Conservation (phyloP, 495 filamentous ascomycete species). For the Venustampulla echinocandica region DNA sequence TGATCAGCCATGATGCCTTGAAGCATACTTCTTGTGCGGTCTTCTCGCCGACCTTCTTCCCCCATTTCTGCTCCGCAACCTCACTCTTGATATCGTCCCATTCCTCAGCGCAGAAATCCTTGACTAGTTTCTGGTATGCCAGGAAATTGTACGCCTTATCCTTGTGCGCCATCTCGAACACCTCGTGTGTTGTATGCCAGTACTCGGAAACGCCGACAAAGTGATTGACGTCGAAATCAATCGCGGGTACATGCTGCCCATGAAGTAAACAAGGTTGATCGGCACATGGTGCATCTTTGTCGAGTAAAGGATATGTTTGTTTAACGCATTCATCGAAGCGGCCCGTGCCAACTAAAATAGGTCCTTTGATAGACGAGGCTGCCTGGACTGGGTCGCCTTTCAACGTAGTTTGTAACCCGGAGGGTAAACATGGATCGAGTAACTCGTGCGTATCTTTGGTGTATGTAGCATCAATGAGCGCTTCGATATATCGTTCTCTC, state of each 20-base stretch:
- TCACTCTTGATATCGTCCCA: slow-evolving; percentile 67
- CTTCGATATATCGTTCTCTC: slow-evolving; percentile 67
- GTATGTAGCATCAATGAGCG: slow-evolving; percentile 51
- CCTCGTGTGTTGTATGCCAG: slow-evolving; percentile 96
- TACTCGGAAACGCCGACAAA: slow-evolving; percentile 98
- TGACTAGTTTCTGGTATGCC: slow-evolving; percentile 79
- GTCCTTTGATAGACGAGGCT: slow-evolving; percentile 22
- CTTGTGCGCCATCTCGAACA: slow-evolving; percentile 73
- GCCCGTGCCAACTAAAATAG: slow-evolving; percentile 69
- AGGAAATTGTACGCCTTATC: slow-evolving; percentile 87
- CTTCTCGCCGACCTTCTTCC: slow-evolving; percentile 65
- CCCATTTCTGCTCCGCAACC: slow-evolving; percentile 57
- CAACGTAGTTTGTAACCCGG: slow-evolving; percentile 59
- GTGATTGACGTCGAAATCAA: slow-evolving; percentile 96
- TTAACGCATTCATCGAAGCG: slow-evolving; percentile 77
- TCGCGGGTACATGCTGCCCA: slow-evolving; percentile 84
- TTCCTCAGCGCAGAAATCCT: slow-evolving; percentile 73
- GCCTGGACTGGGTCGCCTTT: slow-evolving; percentile 46
- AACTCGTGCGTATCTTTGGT: slow-evolving; percentile 51
- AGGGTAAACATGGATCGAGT: slow-evolving; percentile 86
- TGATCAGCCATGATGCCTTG: slow-evolving; percentile 96
- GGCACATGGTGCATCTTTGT: slow-evolving; percentile 77
- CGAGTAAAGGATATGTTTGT: slow-evolving; percentile 75
- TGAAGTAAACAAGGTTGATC: slow-evolving; percentile 83
- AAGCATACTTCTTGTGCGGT: slow-evolving; percentile 85